These are phyloP conservation scores for Mentha longifolia DNA, from an alignment of 257 asterid species.

Conservation along the genomic window DNA sequence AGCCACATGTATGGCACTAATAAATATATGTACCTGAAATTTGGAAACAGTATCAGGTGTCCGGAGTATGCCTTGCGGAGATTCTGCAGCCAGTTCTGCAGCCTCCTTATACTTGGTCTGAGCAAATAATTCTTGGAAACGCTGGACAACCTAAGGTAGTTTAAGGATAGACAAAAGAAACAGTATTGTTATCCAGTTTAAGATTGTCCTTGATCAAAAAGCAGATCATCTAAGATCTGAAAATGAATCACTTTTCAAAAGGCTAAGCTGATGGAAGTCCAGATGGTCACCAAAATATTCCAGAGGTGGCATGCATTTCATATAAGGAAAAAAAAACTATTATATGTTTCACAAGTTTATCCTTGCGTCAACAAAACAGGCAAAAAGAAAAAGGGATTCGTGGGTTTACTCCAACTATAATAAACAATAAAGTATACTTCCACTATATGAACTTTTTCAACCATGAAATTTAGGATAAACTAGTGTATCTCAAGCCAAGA, in stretches of 20 bases:
- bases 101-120: constrained; percentile 99
- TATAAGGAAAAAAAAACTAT: constrained; percentile 12
- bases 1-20: constrained; percentile 4
- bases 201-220: neutral
- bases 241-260: neutral
- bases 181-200: constrained; percentile 2
- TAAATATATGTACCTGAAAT: constrained; percentile 70
- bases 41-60: constrained; percentile 97
- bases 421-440: constrained; percentile 26
- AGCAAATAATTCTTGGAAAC: constrained; percentile 97
- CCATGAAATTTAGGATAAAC: constrained; percentile 15
- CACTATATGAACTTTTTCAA: constrained; percentile 3
- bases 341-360: neutral
- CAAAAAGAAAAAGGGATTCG: neutral
- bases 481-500: constrained; percentile 27
- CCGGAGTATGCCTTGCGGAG: constrained; percentile 98
- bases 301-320: constrained; percentile 22
- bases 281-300: constrained; percentile 2
- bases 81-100: constrained; percentile 99
- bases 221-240: neutral
- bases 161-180: constrained; percentile 30
- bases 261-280: constrained; percentile 1
- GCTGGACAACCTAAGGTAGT: constrained; percentile 86
- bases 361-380: constrained; percentile 8
- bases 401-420: constrained; percentile 7